Base-by-base conservation (phyloP, 2,329 filamentous ascomycete genomes). In the Cordyceps cicadae region DNA sequence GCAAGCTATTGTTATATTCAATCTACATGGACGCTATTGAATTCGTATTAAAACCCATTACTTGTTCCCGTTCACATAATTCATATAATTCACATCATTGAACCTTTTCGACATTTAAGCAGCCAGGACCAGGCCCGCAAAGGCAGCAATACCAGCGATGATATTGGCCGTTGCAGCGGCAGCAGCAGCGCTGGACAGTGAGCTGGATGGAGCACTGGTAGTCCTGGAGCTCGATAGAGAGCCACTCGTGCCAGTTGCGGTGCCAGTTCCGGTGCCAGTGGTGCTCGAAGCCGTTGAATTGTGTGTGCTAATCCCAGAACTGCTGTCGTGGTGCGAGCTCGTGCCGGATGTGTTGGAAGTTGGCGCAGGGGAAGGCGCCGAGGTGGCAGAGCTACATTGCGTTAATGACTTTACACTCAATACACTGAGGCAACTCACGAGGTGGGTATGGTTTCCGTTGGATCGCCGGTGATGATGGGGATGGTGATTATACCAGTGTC, bases 151-250 rank as follows among this genome's bases (percentile, higher is more conserved):
- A 29, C 59, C 59, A 12, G 59, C 59, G 21, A 61, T 19, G 2
- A 49, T 46, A 46, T 61, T 61, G n/a, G 46, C 59, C 7, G 59
- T 61, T 21, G 45, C 53, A n/a, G 34, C 15, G 37, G 59, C 53
- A 14, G 52, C 59, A 14, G 52, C 59, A n/a, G 37, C 53, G 24
- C 9, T 37, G 24, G 58, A 55, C 15, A 43, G 34, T 1, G 51
- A 43, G 34, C 15, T 37, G 37, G 58, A 43, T 1, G 43, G 34
- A 8, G 51, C 39, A 11, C 49, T 34, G n/a, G 34, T 21, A 12
- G 59, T 60, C 51, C 29, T 54, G 17, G 43, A 48, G 21, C 32
- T 26, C 3, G 57, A 37, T 7, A 53, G 17, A 50, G 59, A 56
- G 34, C 39, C 34, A 37, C 26, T 46, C 12, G 29, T 37, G 6